Percentiles rank a stretch among this genome's conserved stretches.
phyloP scores from a whole-genome alignment of 345 rosid species.

The Diplotaxis tenuifolia region DNA sequence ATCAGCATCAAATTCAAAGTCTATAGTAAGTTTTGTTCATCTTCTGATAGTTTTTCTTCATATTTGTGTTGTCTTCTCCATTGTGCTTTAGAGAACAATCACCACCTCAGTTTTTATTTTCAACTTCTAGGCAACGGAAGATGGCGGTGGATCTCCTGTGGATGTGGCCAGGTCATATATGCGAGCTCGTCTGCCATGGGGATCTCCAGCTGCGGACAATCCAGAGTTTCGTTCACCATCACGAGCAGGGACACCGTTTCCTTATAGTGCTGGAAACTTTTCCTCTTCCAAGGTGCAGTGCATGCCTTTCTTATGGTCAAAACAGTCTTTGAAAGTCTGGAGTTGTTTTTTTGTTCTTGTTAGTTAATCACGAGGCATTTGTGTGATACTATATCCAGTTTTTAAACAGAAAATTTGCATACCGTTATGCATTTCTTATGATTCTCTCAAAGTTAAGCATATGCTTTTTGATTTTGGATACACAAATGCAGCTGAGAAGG shows the following conservation, averaged over 20 bases:
- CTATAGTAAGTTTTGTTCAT: constrained; percentile 45
- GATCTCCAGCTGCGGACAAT: constrained; percentile 52
- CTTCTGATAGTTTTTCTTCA: background rate
- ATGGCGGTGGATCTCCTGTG: constrained; percentile 69
- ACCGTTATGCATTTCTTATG: constrained; percentile 4
- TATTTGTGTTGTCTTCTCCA: constrained; percentile 11
- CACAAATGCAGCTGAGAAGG: constrained; percentile 53
- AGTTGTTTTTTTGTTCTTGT: background rate
- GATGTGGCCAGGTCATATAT: constrained; percentile 80
- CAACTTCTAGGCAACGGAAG: constrained; percentile 45
- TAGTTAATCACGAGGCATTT: constrained; percentile 10
- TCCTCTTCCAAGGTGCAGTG: constrained; percentile 59
- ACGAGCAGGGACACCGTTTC: constrained; percentile 44
- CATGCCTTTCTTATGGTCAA: constrained; percentile 9
- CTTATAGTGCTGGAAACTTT: constrained; percentile 41
- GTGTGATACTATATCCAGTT: constrained; percentile 4
- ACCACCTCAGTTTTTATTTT: constrained; percentile 16
- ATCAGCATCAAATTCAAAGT: constrained; percentile 54
- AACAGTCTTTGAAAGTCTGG: background rate
- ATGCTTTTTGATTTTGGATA: constrained; percentile 23
- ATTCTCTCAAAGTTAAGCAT: background rate
- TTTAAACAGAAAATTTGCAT: constrained; percentile 1
- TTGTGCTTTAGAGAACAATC: constrained; percentile 5
- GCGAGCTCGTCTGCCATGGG: constrained; percentile 66
- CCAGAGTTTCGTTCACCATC: constrained; percentile 47